phyloP scores from a whole-genome alignment of 148 eudicot genomes.

The Amaranthus hypochondriacus region DNA sequence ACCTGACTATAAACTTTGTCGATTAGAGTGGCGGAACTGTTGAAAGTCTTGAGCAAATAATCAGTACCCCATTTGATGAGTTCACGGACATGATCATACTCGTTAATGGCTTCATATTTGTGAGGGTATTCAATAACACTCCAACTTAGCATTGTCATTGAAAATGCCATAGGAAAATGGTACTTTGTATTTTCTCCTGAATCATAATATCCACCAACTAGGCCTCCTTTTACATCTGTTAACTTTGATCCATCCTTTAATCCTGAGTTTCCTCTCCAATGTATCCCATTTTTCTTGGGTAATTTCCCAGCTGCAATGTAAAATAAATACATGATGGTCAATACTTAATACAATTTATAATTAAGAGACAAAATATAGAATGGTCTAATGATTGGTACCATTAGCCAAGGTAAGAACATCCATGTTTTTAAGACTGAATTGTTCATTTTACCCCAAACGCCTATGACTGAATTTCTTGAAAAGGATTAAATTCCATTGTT shows the following conservation, averaged over 20 bases:
- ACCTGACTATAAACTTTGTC: slow-evolving; percentile 52
- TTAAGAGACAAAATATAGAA: too few species aligned
- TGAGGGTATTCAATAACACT: slow-evolving; percentile 55
- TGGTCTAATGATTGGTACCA: too few species aligned
- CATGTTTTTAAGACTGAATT: too few species aligned
- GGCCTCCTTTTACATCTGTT: slow-evolving; percentile 40
- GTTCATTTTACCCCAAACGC: too few species aligned
- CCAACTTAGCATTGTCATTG: slow-evolving; percentile 70
- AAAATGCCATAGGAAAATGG: slow-evolving; percentile 73
- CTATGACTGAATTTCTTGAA: too few species aligned
- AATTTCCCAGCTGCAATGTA: slow-evolving; percentile 48
- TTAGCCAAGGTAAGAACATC: too few species aligned
- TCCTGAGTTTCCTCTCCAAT: slow-evolving; percentile 58
- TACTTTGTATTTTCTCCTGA: slow-evolving; percentile 75
- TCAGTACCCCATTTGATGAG: slow-evolving; percentile 67
- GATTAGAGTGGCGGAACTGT: slow-evolving; percentile 35
- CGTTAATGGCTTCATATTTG: slow-evolving; percentile 41
- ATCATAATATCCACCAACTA: slow-evolving; percentile 79
- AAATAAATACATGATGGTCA: neutral
- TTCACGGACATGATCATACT: slow-evolving; percentile 47
- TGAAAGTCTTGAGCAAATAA: slow-evolving; percentile 59
- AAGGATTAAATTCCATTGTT: too few species aligned
- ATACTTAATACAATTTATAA: neutral
- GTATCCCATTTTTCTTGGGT: slow-evolving; percentile 32
- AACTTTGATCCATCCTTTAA: slow-evolving; percentile 39